These are phyloP conservation scores for Ceratocystis cacaofunesta DNA, from an alignment of 2,329 filamentous ascomycete genomes.

Conservation along the genomic window DNA sequence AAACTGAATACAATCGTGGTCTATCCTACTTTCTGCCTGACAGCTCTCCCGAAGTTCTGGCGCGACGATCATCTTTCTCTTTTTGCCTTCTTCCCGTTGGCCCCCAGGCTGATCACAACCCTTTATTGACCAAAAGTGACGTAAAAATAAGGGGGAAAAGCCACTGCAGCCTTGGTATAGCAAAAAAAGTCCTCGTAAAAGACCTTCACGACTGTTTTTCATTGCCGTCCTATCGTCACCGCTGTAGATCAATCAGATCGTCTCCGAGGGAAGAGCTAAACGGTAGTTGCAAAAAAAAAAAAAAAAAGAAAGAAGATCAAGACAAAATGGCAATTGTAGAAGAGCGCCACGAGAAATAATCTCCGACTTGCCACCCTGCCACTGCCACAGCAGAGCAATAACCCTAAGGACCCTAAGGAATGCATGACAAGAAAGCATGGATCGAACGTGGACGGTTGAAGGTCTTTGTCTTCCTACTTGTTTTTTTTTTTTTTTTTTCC, in stretches of 20 bases:
- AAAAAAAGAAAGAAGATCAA: not conserved
- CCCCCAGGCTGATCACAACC: not conserved
- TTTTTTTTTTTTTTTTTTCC: not conserved
- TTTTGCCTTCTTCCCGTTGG: not conserved
- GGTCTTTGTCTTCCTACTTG: not conserved
- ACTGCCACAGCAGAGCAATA: not conserved
- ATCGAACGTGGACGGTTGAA: no score
- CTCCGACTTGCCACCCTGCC: not conserved
- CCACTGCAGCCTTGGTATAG: not conserved
- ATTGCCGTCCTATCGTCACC: not conserved
- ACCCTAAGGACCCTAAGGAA: not conserved
- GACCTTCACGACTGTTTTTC: not conserved
- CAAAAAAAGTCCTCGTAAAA: not conserved
- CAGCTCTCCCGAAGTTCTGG: not conserved
- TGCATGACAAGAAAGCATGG: no score
- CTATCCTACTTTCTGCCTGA: not conserved
- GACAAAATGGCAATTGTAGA: not conserved
- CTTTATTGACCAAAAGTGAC: not conserved
- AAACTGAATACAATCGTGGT: not conserved
- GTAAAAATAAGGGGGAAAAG: not conserved
- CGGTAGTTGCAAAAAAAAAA: not conserved
- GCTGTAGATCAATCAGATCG: not conserved
- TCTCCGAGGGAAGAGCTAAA: not conserved
- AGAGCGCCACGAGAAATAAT: not conserved
- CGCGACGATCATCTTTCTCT: not conserved